A percentile compares a stretch with the other conserved stretches of the same genome.
Evolutionary conservation across 345 rosid species (phyloP).

Genomic region (Cardamine resedifolia): DNA sequence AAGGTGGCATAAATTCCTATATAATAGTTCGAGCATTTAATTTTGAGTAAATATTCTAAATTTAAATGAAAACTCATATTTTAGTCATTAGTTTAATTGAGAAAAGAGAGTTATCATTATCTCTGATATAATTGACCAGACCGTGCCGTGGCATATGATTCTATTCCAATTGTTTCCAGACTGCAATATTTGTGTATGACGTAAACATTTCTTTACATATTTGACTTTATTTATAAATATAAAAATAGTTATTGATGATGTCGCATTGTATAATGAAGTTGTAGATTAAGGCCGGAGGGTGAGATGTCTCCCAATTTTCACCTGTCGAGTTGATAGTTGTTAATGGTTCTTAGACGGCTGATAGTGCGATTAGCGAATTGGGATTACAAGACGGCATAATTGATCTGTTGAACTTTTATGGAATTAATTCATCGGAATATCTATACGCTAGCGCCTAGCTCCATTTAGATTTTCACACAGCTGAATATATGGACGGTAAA

Average conservation of each 20-base stretch:
- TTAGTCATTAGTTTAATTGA: slow-evolving; percentile 7
- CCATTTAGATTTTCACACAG: background rate
- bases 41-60: background rate
- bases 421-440: no score
- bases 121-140: slow-evolving; percentile 31
- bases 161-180: slow-evolving; percentile 37
- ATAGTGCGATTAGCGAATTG: background rate
- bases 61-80: background rate
- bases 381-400: no score
- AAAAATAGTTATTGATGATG: no score
- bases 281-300: background rate
- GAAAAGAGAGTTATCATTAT: slow-evolving; percentile 17
- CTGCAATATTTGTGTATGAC: slow-evolving; percentile 12
- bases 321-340: background rate
- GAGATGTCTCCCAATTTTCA: background rate
- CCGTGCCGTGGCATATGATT: slow-evolving; percentile 38
- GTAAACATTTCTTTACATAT: slow-evolving; percentile 11
- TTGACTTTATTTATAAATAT: no score
- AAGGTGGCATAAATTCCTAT: slow-evolving; percentile 5
- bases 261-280: no score
- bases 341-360: background rate
- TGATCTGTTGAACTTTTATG: background rate
- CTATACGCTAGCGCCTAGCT: no score
- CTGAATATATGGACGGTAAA: background rate
- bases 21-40: background rate